phyloP scores from a whole-genome alignment of 768 basidiomycete species.

The Crassisporium funariophilum region DNA sequence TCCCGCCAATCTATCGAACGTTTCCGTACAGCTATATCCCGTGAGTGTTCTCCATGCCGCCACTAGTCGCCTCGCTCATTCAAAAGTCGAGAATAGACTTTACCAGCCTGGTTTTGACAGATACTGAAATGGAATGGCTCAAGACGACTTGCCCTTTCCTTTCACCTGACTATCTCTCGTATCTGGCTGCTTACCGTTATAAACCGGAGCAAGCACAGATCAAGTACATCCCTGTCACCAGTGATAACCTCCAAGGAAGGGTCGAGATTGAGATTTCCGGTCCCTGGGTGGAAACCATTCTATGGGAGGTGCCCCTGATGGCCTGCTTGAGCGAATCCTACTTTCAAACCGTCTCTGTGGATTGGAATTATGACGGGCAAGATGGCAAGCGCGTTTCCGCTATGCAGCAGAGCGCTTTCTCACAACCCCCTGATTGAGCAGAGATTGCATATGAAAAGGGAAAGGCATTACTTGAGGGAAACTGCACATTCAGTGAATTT shows the following conservation, averaged over 20 bases:
- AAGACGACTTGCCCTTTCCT: conserved; percentile 73
- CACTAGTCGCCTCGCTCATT: conserved; percentile 1
- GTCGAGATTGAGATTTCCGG: conserved; percentile 76
- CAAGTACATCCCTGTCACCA: conserved; percentile 59
- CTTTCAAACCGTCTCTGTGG: conserved; percentile 70
- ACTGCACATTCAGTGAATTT: conserved; percentile 81
- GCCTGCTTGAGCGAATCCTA: conserved; percentile 88
- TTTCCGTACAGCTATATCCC: conserved; percentile 55
- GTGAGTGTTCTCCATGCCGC: conserved; percentile 39
- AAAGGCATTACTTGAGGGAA: conserved; percentile 56
- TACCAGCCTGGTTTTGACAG: conserved; percentile 56
- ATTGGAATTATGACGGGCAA: conserved; percentile 88
- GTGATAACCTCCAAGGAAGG: conserved; percentile 53
- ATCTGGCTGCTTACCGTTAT: conserved; percentile 68
- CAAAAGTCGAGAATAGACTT: conserved; percentile 54
- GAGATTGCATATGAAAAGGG: conserved; percentile 79
- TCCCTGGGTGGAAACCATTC: conserved; percentile 80
- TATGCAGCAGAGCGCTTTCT: neutral
- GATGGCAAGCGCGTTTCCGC: conserved; percentile 47
- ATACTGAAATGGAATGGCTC: conserved; percentile 70
- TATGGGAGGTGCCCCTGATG: conserved; percentile 98
- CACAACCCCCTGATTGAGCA: conserved; percentile 28
- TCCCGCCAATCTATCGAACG: conserved; percentile 63
- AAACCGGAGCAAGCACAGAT: conserved; percentile 73
- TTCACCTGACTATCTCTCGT: conserved; percentile 70